Conservation (phyloP, 805 yeast species). For the Torulaspora microellipsoides region DNA sequence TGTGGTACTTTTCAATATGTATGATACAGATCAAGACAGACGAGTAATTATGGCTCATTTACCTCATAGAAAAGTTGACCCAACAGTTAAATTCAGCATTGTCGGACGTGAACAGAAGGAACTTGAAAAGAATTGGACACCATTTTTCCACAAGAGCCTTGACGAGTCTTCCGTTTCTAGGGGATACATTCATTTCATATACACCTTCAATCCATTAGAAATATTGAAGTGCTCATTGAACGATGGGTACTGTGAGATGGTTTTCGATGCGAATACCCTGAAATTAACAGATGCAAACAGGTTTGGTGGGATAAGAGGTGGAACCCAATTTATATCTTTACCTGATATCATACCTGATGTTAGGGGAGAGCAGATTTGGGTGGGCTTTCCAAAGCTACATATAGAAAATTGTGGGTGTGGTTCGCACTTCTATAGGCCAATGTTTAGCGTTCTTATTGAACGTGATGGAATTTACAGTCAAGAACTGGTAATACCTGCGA, state of each 20-base stretch:
- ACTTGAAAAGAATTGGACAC: constrained; percentile 17
- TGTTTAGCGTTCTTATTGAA: constrained; percentile 16
- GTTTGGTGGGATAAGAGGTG: constrained; percentile 20
- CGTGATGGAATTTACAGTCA: constrained; percentile 14
- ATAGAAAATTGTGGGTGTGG: constrained; percentile 21
- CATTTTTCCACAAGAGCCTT: constrained; percentile 13
- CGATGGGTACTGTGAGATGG: constrained; percentile 17
- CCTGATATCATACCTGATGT: constrained; percentile 16
- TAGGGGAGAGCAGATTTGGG: constrained; percentile 19
- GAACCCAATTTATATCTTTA: constrained; percentile 19
- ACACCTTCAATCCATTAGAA: constrained; percentile 18
- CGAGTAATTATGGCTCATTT: constrained; percentile 13
- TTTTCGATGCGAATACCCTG: constrained; percentile 15
- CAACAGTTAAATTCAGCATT: constrained; percentile 8
- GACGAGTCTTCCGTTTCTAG: constrained; percentile 16
- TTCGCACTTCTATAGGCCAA: constrained; percentile 18
- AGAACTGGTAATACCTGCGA: constrained; percentile 16
- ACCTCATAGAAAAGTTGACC: constrained; percentile 18
- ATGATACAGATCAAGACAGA: constrained; percentile 3
- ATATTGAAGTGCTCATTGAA: constrained; percentile 21
- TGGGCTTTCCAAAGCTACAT: constrained; percentile 21
- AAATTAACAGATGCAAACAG: constrained; percentile 8
- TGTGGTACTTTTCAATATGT: constrained; percentile 15
- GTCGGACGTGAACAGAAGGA: constrained; percentile 5
- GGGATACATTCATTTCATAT: constrained; percentile 20